These are phyloP conservation scores for Aspergillus pseudoglaucus DNA, from an alignment of 2,329 filamentous ascomycete genomes.

Conservation along the genomic window DNA sequence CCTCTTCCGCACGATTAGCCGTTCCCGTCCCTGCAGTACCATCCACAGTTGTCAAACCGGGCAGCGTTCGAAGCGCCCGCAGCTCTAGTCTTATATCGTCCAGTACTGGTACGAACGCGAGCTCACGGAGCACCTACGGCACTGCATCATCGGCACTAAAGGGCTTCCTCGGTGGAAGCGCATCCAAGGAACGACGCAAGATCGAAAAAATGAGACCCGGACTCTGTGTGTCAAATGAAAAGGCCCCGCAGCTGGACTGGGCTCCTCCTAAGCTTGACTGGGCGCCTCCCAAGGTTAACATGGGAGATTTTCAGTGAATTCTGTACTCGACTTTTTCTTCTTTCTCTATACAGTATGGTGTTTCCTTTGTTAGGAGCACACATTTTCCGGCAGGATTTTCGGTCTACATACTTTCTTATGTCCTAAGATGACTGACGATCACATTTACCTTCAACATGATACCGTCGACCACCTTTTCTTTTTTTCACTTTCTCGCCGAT, in stretches of 20 bases:
- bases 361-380: neutral
- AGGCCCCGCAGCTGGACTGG: conserved; percentile 32
- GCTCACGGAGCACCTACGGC: conserved; percentile 29
- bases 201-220: conserved; percentile 22
- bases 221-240: conserved; percentile 25
- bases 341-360: neutral
- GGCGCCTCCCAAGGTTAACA: too few relatives aligned
- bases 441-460: too few relatives aligned
- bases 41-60: conserved; percentile 19
- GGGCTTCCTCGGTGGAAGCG: conserved; percentile 26
- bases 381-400: conserved; percentile 5
- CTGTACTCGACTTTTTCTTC: too few relatives aligned
- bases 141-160: conserved; percentile 30
- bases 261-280: conserved; percentile 31
- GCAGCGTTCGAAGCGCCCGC: conserved; percentile 31
- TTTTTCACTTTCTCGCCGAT: too few relatives aligned
- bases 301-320: too few relatives aligned
- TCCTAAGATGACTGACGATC: neutral
- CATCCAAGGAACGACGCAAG: conserved; percentile 23
- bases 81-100: conserved; percentile 33
- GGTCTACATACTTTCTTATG: conserved; percentile 5
- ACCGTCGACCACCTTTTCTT: too few relatives aligned
- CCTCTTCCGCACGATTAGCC: conserved; percentile 21
- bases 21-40: conserved; percentile 28
- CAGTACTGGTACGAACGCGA: conserved; percentile 23